Evolutionary conservation across 1,284 basidiomycete species (phyloP).

Genomic region (Xerocomus minutiporus): DNA sequence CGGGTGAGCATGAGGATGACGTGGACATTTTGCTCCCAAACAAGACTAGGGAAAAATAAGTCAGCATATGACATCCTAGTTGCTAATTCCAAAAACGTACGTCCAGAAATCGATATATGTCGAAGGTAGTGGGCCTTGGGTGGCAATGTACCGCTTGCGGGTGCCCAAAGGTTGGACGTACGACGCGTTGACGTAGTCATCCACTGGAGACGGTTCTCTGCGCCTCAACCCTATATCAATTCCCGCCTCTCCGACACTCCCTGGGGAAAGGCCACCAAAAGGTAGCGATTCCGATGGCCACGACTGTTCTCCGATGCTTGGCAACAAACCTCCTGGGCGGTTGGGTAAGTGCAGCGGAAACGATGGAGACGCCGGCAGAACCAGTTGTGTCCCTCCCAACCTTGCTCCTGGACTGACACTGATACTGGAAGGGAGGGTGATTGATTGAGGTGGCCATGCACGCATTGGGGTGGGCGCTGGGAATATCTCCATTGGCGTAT

Average conservation of each 20-base stretch:
- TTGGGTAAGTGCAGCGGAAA: conserved; percentile 22
- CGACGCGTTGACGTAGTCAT: conserved; percentile 94
- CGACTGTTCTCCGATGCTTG: conserved; percentile 19
- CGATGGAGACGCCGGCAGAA: conserved; percentile 11
- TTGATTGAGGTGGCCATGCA: conserved; percentile 4
- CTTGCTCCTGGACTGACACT: conserved; percentile 2
- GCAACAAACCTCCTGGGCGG: conserved; percentile 11
- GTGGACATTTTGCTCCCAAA: conserved; percentile 78
- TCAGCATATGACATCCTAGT: conserved; percentile 7
- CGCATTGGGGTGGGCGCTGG: conserved; percentile 16
- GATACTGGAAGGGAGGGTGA: conserved; percentile 6
- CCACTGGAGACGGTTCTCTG: conserved; percentile 37
- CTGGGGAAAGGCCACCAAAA: not conserved
- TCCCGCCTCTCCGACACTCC: not conserved
- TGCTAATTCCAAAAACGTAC: conserved; percentile 47
- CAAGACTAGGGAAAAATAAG: conserved; percentile 44
- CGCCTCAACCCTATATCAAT: conserved; percentile 1
- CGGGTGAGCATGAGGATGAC: conserved; percentile 89
- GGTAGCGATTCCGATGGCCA: conserved; percentile 3
- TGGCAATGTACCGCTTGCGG: conserved; percentile 84
- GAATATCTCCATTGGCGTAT: conserved; percentile 29
- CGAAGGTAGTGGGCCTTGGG: conserved; percentile 89
- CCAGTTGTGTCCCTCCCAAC: conserved; percentile 9
- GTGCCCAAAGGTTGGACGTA: conserved; percentile 85
- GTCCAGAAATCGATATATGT: conserved; percentile 96